Base-by-base conservation (phyloP, 2,329 filamentous ascomycete species). In the Macrophomina pseudophaseolina region DNA sequence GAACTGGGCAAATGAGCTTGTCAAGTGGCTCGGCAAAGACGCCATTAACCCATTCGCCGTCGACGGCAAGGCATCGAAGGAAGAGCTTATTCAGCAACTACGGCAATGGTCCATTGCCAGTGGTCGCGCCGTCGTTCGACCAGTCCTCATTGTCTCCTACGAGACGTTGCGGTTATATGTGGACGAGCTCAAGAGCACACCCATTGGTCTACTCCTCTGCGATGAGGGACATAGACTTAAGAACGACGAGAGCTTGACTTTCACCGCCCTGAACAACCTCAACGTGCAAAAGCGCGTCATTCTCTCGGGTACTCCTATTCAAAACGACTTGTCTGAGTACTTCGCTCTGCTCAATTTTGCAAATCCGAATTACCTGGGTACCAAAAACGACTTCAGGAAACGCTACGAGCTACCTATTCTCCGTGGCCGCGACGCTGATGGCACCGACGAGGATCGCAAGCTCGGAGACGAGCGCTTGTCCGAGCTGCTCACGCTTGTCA, bases 271-370 rank as follows among this genome's bases (percentile, higher is more conserved):
- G 59, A 97, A 97, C 74, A 91, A 87, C 68, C 84, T 99, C 16
- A 96, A 97, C 73, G 95, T 99, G 33, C 91, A 91, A 49, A 88
- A 94, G 67, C 89, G 95, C 32, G 94, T 99, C 52, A 99, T 99
- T 71, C 84, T 99, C 16, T 98, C 95, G 0, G 95, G 95, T 68
- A 99, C 95, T 1, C 95, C 95, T 0, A 99, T 99, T 67, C 95
- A 99, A 74, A 99, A 99, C 73, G 95, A 99, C 76, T 81, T 99
- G n/a, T 96, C 94, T 0, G 95, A 99, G 76, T 99, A 99, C 78
- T 99, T 97, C 74, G 90, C 95, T 3, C 85, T 99, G 9, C 91
- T 98, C 68, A 97, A 94, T 77, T 99, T 99, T 74, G 95, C 95
- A 33, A 99, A 99, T 72, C 95, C 95, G 0, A 91, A 92, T 71